Percentiles rank a stretch among this genome's conserved stretches.
phyloP scores from a whole-genome alignment of 2,329 filamentous ascomycete species.

The Ilyonectria robusta region DNA sequence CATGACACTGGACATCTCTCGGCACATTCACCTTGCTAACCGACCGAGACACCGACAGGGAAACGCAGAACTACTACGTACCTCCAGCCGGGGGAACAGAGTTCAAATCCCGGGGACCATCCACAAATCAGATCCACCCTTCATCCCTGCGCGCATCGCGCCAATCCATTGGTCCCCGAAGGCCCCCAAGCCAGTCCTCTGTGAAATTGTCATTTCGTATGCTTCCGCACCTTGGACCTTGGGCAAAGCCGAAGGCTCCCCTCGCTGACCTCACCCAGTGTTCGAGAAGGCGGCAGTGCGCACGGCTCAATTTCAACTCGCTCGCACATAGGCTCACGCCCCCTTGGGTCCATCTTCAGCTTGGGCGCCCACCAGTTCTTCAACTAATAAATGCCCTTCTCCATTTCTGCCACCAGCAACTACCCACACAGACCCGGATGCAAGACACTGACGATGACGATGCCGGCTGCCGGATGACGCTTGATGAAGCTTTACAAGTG shows the following conservation, averaged over 20 bases:
- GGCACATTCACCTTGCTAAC: not conserved
- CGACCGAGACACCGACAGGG: not conserved
- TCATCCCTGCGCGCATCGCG: constrained; percentile 29
- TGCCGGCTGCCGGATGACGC: not conserved
- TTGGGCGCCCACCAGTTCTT: not conserved
- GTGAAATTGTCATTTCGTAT: constrained; percentile 34
- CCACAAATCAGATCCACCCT: not conserved
- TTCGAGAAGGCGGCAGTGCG: constrained; percentile 8
- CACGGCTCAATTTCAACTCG: not conserved
- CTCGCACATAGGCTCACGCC: not conserved
- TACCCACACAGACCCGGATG: not conserved
- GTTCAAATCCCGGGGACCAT: not conserved
- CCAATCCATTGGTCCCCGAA: constrained; percentile 27
- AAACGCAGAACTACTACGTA: not conserved
- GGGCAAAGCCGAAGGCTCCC: not conserved
- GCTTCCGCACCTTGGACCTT: not conserved
- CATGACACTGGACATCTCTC: not conserved
- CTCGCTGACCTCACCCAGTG: not conserved
- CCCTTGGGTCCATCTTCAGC: not conserved
- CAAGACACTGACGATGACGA: not conserved
- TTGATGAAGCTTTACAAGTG: constrained; percentile 12
- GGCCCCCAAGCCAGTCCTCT: constrained; percentile 12
- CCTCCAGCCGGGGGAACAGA: not conserved
- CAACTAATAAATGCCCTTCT: not conserved
- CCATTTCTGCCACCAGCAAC: constrained; percentile 7